A percentile compares a stretch with the other conserved stretches of the same genome.
phyloP scores from a whole-genome alignment of 768 basidiomycete genomes.

The Auriscalpium microsporum region DNA sequence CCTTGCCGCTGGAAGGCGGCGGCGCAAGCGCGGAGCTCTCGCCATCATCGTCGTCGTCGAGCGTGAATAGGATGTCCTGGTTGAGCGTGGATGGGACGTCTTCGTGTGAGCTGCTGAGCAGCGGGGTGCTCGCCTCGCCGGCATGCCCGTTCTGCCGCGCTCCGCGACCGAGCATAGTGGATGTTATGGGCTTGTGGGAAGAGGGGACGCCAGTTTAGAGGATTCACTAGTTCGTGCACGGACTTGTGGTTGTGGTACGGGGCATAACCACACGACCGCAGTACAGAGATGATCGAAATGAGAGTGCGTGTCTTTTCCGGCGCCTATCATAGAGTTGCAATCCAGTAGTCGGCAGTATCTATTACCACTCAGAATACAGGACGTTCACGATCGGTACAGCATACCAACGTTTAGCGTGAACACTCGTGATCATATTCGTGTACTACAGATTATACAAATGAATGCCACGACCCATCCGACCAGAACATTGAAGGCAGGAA shows the following conservation, averaged over 20 bases:
- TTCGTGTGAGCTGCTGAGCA: conserved; percentile 42
- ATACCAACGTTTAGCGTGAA: too few relatives aligned
- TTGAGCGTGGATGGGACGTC: conserved; percentile 25
- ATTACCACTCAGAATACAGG: too few relatives aligned
- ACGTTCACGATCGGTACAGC: too few relatives aligned
- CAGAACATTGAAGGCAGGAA: too few relatives aligned
- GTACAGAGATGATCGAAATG: too few relatives aligned
- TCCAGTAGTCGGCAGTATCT: too few relatives aligned
- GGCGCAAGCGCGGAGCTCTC: conserved; percentile 26
- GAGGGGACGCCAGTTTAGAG: not conserved
- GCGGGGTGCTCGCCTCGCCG: conserved; percentile 46
- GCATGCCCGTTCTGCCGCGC: conserved; percentile 8
- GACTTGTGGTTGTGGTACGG: not conserved
- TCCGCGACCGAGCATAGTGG: conserved; percentile 8
- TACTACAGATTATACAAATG: too few relatives aligned
- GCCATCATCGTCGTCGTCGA: conserved; percentile 39
- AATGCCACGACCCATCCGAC: too few relatives aligned
- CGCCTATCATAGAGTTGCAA: too few relatives aligned
- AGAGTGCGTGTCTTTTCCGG: too few relatives aligned
- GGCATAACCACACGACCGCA: too few relatives aligned
- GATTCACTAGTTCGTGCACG: not conserved
- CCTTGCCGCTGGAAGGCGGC: conserved; percentile 6
- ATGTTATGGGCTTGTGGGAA: not conserved
- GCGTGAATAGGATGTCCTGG: conserved; percentile 41
- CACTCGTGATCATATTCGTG: too few relatives aligned